These are phyloP conservation scores for Lepraria neglecta DNA, from an alignment of 495 filamentous ascomycete species.

Conservation along the genomic window DNA sequence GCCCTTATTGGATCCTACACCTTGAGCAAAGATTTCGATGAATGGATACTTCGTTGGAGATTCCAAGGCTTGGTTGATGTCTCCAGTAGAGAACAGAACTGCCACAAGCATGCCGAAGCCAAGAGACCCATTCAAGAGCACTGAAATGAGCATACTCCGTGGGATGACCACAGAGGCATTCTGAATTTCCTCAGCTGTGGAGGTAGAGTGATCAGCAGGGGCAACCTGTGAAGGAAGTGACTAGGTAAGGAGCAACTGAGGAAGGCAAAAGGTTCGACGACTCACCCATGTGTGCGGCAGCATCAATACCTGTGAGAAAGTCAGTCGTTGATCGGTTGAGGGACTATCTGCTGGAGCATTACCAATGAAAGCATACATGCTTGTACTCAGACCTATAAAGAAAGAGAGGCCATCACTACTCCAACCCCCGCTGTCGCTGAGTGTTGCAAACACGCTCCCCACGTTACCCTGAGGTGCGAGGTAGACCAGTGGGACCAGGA, in stretches of 20 bases:
- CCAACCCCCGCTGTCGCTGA: too few relatives aligned
- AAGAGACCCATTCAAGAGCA: slow-evolving; percentile 37
- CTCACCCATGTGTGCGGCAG: too few relatives aligned
- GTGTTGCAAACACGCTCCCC: slow-evolving; percentile 28
- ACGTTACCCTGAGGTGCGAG: slow-evolving; percentile 32
- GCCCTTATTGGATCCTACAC: slow-evolving; percentile 27
- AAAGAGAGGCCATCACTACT: too few relatives aligned
- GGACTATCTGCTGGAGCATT: too few relatives aligned
- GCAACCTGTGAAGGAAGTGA: too few relatives aligned
- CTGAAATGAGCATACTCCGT: slow-evolving; percentile 33
- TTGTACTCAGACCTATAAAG: too few relatives aligned
- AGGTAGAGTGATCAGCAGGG: too few relatives aligned
- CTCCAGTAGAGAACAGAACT: slow-evolving; percentile 34
- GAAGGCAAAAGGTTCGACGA: too few relatives aligned
- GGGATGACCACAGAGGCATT: slow-evolving; percentile 35
- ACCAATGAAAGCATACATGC: too few relatives aligned
- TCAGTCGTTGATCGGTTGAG: too few relatives aligned
- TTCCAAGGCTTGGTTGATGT: slow-evolving; percentile 27
- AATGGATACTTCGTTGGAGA: slow-evolving; percentile 35
- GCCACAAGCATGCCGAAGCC: slow-evolving; percentile 37
- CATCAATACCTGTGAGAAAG: too few relatives aligned
- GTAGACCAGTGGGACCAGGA: slow-evolving; percentile 33
- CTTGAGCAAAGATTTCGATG: slow-evolving; percentile 34
- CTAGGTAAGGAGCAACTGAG: too few relatives aligned
- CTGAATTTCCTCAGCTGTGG: slow-evolving; percentile 35